Percentiles rank a stretch among this genome's conserved stretches.
These are phyloP conservation scores for Tetrahymena thermophila DNA, from an alignment of 73 alveolate genomes.

Conservation along the genomic window DNA sequence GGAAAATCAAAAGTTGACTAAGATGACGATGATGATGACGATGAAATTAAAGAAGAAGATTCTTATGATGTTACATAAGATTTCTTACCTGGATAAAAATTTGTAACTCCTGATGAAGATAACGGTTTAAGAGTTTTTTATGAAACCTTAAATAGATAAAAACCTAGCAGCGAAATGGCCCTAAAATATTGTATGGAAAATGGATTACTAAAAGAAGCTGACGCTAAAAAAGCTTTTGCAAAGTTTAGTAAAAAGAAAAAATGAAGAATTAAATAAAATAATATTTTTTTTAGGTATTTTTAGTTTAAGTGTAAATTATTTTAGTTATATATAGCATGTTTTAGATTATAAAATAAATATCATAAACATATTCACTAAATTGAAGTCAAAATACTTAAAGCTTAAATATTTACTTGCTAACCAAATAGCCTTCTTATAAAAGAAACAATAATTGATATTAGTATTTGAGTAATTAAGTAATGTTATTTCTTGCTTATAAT, in stretches of 20 bases:
- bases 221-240: neutral
- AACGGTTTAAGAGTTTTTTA: neutral
- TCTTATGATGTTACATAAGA: neutral
- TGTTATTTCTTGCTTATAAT: too few relatives aligned
- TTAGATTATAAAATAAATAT: neutral
- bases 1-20: neutral
- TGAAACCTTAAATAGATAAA: neutral
- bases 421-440: too few relatives aligned
- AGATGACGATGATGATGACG: neutral
- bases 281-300: neutral
- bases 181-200: neutral
- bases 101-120: neutral
- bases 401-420: too few relatives aligned
- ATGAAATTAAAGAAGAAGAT: neutral
- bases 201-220: neutral
- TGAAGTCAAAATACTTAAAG: too few relatives aligned
- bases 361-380: too few relatives aligned
- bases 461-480: too few relatives aligned
- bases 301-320: neutral
- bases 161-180: neutral
- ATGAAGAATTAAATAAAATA: neutral
- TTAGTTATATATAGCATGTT: neutral
- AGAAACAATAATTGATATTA: too few relatives aligned
- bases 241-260: neutral
- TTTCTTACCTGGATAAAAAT: neutral